Conservation (phyloP, 2,329 filamentous ascomycete species). For the Aureobasidium sp. region DNA sequence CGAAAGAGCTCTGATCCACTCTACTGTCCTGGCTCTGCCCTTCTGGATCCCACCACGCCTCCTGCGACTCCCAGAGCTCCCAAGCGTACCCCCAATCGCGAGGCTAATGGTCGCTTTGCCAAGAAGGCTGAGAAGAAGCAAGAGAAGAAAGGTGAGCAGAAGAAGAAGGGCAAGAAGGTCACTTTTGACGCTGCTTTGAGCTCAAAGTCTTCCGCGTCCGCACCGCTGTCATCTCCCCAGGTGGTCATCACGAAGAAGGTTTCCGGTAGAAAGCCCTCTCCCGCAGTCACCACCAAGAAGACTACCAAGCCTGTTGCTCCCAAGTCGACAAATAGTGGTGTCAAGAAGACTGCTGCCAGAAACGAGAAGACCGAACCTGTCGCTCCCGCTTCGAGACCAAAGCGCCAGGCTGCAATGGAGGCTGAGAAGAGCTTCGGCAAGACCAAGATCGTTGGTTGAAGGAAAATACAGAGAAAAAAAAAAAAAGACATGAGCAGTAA, state of each 20-base stretch:
- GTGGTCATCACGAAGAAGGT: background rate
- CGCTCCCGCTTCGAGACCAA: background rate
- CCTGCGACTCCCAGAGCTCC: background rate
- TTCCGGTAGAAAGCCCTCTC: background rate
- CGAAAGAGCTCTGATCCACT: background rate
- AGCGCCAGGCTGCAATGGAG: background rate
- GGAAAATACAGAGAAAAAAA: background rate
- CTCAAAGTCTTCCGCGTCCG: background rate
- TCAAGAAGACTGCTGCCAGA: background rate
- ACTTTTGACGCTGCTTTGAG: background rate
- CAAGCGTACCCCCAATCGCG: background rate
- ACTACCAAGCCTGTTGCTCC: background rate
- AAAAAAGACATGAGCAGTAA: background rate
- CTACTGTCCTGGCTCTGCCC: background rate
- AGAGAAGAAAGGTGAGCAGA: background rate
- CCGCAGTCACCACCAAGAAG: background rate
- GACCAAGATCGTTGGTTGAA: background rate
- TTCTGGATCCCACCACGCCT: background rate
- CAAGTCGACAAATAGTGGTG: background rate
- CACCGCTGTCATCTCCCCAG: background rate
- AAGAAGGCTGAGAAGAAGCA: background rate
- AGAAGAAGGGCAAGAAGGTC: background rate
- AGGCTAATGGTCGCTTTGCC: background rate
- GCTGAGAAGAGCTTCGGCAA: background rate
- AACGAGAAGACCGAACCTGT: background rate